Base-by-base conservation (phyloP, 2,329 filamentous ascomycete species). In the Phyllosticta capitalensis region DNA sequence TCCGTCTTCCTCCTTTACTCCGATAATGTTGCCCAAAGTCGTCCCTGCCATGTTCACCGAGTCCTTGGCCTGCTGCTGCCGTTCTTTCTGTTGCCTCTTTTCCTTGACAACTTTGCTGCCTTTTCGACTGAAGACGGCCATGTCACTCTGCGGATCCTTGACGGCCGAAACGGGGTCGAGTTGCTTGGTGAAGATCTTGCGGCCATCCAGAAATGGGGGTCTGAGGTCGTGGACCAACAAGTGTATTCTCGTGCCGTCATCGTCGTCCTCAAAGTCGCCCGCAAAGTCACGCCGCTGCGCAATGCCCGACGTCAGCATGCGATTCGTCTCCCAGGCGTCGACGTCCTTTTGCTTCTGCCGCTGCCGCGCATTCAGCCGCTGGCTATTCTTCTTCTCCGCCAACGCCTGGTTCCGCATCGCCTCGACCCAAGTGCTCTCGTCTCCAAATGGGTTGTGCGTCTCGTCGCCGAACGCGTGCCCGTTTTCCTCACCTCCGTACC, bases 251-350 rank as follows among this genome's bases (percentile, higher is more conserved):
- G 88, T 95, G 22, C 84, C 85, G 69, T 99, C 94, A 54, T 96
- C 88, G 64, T 99, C 94, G 64, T 95, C 87, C 56, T 87, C 87
- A 67, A 96, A 95, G 69, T 94, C 90, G 54, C 83, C 81, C 22
- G 86, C 86, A 70, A 90, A 84, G 67, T 94, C 89, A 65, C 90
- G 80, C 68, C 92, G 81, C 73, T 99, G 95, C 19, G 94, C 94
- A 19, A 99, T 92, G 60, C 92, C 92, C 20, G 92, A 96, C 1
- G 92, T 94, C 62, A 99, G 81, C 94, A 99, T 97, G 61, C 94
- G 89, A 72, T 99, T 99, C 17, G 92, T 94, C 74, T 99, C 95
- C 94, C 94, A 99, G 0, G 92, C 92, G 74, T 99, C 94, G 51
- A 94, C 91, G 69, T 99, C 94, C 70, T 89, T 91, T 72, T 96